A percentile compares a stretch with the other conserved stretches of the same genome.
Conservation (phyloP, 768 basidiomycete species). For the Tulasnella sp. region DNA sequence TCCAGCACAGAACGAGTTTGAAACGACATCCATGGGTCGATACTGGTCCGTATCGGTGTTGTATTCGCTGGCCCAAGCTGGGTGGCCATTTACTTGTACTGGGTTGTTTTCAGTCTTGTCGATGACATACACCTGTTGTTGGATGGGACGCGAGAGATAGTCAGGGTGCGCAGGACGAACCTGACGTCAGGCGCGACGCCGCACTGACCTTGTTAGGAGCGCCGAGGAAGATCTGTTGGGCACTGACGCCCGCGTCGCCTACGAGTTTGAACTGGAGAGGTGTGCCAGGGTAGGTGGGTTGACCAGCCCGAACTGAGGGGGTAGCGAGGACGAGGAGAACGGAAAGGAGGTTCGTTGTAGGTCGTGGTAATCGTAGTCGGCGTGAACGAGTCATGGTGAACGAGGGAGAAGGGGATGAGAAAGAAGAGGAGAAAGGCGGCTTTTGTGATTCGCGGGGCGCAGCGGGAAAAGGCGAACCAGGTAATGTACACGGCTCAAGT, state of each 20-base stretch:
- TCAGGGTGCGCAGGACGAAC: not conserved
- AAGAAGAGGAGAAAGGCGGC: too few species aligned
- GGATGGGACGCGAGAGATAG: not conserved
- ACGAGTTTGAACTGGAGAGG: conserved; percentile 15
- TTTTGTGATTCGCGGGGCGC: too few species aligned
- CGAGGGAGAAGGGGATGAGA: too few species aligned
- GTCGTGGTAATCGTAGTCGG: too few species aligned
- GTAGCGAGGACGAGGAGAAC: not conserved
- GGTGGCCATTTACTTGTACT: conserved; percentile 50
- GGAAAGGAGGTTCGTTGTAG: too few species aligned
- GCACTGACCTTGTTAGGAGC: conserved; percentile 16
- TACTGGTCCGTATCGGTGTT: conserved; percentile 49
- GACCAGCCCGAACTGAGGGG: conserved; percentile 1
- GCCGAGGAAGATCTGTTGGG: conserved; percentile 20
- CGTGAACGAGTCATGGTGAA: too few species aligned
- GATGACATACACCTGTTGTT: conserved; percentile 20
- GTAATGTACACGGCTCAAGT: too few species aligned
- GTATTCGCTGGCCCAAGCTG: conserved; percentile 48
- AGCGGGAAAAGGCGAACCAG: too few species aligned
- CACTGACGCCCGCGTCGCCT: conserved; percentile 18
- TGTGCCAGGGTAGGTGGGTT: conserved; percentile 13
- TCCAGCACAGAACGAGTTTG: conserved; percentile 67
- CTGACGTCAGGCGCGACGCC: not conserved
- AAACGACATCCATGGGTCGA: conserved; percentile 54
- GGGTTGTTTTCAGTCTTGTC: conserved; percentile 81